phyloP scores from a whole-genome alignment of 179 eudicot genomes.

The Beta macrorhiza region DNA sequence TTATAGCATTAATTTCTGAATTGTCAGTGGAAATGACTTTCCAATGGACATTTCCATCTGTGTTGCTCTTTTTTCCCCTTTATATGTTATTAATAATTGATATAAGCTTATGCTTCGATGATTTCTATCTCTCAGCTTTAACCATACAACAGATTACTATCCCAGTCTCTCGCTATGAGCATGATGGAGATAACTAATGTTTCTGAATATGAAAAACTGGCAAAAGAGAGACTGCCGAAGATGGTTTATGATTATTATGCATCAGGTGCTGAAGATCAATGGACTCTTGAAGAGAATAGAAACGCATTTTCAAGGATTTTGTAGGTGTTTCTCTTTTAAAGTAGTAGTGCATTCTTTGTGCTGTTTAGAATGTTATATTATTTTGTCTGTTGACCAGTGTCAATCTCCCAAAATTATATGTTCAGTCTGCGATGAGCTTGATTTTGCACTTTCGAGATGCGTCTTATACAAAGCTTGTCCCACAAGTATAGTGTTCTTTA shows the following conservation, averaged over 20 bases:
- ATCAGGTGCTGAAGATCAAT: constrained; percentile 85
- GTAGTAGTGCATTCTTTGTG: not conserved
- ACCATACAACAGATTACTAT: not conserved
- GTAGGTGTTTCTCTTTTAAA: constrained; percentile 35
- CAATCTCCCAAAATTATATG: not conserved
- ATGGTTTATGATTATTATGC: constrained; percentile 79
- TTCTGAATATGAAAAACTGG: constrained; percentile 63
- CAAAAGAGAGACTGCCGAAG: constrained; percentile 70
- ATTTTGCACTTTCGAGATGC: not conserved
- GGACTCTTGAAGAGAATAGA: constrained; percentile 72
- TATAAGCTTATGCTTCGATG: not conserved
- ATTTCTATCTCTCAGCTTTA: not conserved
- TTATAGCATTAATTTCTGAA: not conserved
- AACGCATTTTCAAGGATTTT: constrained; percentile 65
- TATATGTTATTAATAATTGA: not conserved
- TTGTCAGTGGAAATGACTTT: too few species aligned
- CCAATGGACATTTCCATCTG: not conserved
- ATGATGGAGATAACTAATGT: constrained; percentile 72
- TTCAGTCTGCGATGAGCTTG: not conserved
- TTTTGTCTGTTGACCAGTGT: not conserved
- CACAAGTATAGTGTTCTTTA: not conserved
- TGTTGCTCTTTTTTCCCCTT: not conserved
- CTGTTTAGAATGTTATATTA: not conserved
- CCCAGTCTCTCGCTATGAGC: not conserved
- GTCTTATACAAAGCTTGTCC: not conserved